Conservation (phyloP, 106 monocot genomes). For the Apostasia shenzhenica region DNA sequence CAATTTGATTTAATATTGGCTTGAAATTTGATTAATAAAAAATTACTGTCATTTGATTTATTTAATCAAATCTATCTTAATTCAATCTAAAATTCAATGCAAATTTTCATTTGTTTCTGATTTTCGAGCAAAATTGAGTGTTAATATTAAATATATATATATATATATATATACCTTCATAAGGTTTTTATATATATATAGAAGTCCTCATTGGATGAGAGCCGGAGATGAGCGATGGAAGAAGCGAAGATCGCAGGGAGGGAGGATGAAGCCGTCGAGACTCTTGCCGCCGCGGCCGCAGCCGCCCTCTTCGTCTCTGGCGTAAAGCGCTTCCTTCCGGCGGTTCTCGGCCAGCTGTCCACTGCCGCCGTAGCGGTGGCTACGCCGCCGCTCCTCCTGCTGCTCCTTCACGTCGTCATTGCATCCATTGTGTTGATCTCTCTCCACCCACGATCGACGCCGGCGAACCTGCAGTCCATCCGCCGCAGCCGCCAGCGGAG, state of each 20-base stretch:
- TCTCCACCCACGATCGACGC: background rate
- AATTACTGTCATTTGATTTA: too few species aligned
- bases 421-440: constrained; percentile 44
- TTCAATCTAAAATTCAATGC: too few species aligned
- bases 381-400: constrained; percentile 33
- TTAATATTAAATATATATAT: too few species aligned
- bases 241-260: background rate
- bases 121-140: too few species aligned
- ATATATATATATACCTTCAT: too few species aligned
- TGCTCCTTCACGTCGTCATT: constrained; percentile 43
- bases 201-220: too few species aligned
- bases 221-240: too few species aligned
- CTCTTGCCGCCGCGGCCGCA: constrained; percentile 24
- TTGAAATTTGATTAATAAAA: too few species aligned
- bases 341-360: background rate
- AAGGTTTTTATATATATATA: too few species aligned
- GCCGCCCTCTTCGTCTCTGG: constrained; percentile 36
- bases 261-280: constrained; percentile 44
- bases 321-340: constrained; percentile 26
- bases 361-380: background rate
- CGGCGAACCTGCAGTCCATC: background rate
- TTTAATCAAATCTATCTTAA: too few species aligned
- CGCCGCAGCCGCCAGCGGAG: background rate
- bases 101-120: too few species aligned
- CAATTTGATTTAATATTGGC: too few species aligned